Evolutionary conservation across 192 early-diverging fungal species (phyloP).

Genomic region (Podila horticola): DNA sequence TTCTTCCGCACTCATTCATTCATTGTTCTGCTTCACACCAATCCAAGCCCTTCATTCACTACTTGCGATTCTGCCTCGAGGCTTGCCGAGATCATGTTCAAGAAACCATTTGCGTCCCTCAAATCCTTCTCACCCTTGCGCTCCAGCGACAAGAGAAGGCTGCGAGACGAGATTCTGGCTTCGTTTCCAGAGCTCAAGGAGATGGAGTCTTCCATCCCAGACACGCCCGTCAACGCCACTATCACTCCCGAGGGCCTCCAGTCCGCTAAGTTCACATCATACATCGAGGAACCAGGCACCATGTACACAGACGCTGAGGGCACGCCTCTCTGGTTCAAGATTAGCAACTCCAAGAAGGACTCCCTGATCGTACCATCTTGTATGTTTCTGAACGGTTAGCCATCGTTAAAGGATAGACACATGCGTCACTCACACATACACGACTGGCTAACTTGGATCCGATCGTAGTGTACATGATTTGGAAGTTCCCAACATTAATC

Average conservation of each 20-base stretch:
- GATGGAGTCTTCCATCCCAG: constrained; percentile 31
- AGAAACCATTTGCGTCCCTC: constrained; percentile 72
- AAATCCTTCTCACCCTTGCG: constrained; percentile 77
- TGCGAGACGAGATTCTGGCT: constrained; percentile 69
- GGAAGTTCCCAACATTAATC: constrained; percentile 74
- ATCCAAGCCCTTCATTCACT: background rate
- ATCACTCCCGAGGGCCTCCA: constrained; percentile 68
- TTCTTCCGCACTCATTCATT: background rate
- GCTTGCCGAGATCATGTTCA: constrained; percentile 66
- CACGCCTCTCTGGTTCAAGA: constrained; percentile 75
- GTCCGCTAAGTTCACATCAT: constrained; percentile 71
- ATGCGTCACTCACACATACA: background rate
- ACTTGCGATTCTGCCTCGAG: too few relatives aligned
- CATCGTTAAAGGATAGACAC: background rate
- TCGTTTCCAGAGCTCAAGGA: constrained; percentile 60
- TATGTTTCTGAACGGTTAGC: constrained; percentile 13
- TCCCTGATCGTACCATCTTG: constrained; percentile 71
- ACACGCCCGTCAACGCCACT: constrained; percentile 42
- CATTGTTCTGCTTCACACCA: background rate
- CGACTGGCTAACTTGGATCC: too few relatives aligned
- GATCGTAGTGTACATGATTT: constrained; percentile 76
- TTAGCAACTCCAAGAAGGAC: constrained; percentile 51
- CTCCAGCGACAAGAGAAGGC: constrained; percentile 72
- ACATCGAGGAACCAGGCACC: constrained; percentile 70
- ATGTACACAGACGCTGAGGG: constrained; percentile 68